Conservation (phyloP, 306 rosid species). For the Heteromeles arbutifolia region DNA sequence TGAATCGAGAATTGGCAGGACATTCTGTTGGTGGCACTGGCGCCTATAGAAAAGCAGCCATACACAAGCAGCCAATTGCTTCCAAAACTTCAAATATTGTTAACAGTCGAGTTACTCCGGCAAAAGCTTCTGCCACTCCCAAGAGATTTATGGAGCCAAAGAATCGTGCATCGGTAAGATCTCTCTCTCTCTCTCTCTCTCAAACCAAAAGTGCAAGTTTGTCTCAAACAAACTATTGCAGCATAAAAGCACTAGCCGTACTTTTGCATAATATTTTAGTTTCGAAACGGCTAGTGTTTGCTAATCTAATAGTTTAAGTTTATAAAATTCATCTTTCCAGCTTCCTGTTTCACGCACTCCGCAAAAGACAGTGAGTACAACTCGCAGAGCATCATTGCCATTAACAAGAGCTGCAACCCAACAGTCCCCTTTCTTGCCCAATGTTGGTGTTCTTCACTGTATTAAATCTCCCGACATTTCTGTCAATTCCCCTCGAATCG, state of each 20-base stretch:
- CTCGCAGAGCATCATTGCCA: slow-evolving; percentile 85
- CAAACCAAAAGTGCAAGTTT: neutral
- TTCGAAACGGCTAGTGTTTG: slow-evolving; percentile 3
- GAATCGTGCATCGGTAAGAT: slow-evolving; percentile 46
- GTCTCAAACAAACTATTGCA: neutral
- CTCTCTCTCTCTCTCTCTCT: slow-evolving; percentile 1
- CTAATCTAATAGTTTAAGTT: slow-evolving; percentile 20
- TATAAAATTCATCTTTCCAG: slow-evolving; percentile 30
- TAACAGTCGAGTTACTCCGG: slow-evolving; percentile 31
- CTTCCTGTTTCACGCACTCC: slow-evolving; percentile 38
- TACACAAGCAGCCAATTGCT: slow-evolving; percentile 39
- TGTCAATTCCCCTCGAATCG: slow-evolving; percentile 91
- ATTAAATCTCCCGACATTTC: slow-evolving; percentile 78
- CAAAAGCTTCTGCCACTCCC: slow-evolving; percentile 42
- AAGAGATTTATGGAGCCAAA: slow-evolving; percentile 52
- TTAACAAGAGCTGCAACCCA: slow-evolving; percentile 39
- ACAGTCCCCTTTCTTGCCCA: slow-evolving; percentile 34
- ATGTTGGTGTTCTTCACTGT: slow-evolving; percentile 37
- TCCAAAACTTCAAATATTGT: slow-evolving; percentile 42
- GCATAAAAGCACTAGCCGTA: neutral
- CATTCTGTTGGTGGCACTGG: slow-evolving; percentile 31
- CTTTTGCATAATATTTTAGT: neutral
- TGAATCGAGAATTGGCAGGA: slow-evolving; percentile 43
- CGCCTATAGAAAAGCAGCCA: slow-evolving; percentile 33
- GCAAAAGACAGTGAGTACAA: slow-evolving; percentile 34